These are phyloP conservation scores for Penicillium riverlandense DNA, from an alignment of 495 filamentous ascomycete genomes.

Conservation along the genomic window DNA sequence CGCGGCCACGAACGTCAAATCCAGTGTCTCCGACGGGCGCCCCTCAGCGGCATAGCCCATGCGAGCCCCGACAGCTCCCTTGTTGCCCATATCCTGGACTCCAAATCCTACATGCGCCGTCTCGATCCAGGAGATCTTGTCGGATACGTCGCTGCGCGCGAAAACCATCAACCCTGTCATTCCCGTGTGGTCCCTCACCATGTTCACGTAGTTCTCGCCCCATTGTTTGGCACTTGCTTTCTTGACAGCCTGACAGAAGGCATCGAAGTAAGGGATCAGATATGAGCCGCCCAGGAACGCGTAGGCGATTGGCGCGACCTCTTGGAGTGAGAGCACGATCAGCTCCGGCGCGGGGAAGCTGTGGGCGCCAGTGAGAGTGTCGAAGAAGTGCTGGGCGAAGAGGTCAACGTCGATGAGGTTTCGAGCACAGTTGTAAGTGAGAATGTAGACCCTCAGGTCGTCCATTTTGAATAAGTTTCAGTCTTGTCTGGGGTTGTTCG, in stretches of 20 bases:
- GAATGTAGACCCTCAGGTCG: conserved; percentile 53
- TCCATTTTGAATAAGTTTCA: conserved; percentile 29
- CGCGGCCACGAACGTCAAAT: conserved; percentile 79
- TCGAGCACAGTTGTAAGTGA: conserved; percentile 88
- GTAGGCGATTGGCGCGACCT: conserved; percentile 76
- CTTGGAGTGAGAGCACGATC: conserved; percentile 75
- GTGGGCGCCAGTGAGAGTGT: conserved; percentile 50
- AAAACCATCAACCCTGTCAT: conserved; percentile 89
- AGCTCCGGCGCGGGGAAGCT: conserved; percentile 49
- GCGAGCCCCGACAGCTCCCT: conserved; percentile 79
- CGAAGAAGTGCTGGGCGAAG: conserved; percentile 67
- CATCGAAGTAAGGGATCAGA: conserved; percentile 66
- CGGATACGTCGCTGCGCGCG: conserved; percentile 45
- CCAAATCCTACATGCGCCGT: conserved; percentile 76
- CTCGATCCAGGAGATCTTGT: conserved; percentile 51
- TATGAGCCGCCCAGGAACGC: conserved; percentile 82
- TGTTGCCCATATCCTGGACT: conserved; percentile 82
- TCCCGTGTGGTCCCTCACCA: conserved; percentile 64
- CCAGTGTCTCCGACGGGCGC: conserved; percentile 33
- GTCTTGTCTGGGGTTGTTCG: no score
- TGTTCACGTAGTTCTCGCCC: conserved; percentile 38
- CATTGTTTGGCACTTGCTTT: conserved; percentile 47
- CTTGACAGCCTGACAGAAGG: conserved; percentile 60
- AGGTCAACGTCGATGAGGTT: conserved; percentile 52
- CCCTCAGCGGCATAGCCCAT: conserved; percentile 44